phyloP scores from a whole-genome alignment of 2,329 filamentous ascomycete species.

The Orbilia oligospora region DNA sequence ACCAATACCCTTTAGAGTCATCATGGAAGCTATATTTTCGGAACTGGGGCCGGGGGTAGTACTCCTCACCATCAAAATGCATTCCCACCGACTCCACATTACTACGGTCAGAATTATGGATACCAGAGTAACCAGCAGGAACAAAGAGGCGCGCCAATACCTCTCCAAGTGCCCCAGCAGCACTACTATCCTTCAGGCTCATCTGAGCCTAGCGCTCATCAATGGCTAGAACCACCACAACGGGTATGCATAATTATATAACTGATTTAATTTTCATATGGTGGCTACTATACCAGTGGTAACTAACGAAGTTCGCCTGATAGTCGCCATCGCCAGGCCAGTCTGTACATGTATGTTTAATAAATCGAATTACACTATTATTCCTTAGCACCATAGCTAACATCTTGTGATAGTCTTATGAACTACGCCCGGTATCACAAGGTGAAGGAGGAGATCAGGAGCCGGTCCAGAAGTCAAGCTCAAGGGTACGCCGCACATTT shows the following conservation, averaged over 20 bases:
- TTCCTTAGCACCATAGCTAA: neutral
- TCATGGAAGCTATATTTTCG: too few relatives aligned
- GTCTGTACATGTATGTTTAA: neutral
- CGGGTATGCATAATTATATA: neutral
- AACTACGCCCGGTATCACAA: neutral
- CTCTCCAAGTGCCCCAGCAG: neutral
- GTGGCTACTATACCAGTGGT: too few relatives aligned
- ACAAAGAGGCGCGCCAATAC: neutral
- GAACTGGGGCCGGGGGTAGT: too few relatives aligned
- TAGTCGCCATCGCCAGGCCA: neutral
- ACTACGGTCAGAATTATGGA: neutral
- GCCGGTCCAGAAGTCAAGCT: neutral
- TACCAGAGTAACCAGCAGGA: slow-evolving; percentile 4
- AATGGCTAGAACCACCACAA: neutral
- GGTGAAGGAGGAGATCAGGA: neutral
- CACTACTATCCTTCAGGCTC: neutral
- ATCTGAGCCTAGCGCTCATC: neutral
- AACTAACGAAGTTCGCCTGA: neutral
- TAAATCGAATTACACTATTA: too few relatives aligned
- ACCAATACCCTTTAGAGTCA: neutral
- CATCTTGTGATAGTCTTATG: neutral
- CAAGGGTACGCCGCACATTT: neutral
- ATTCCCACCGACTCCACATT: neutral
- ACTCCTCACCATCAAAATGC: too few relatives aligned
- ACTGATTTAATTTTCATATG: neutral